These are phyloP conservation scores for Epichloe glyceriae DNA, from an alignment of 2,329 filamentous ascomycete genomes.

Conservation along the genomic window DNA sequence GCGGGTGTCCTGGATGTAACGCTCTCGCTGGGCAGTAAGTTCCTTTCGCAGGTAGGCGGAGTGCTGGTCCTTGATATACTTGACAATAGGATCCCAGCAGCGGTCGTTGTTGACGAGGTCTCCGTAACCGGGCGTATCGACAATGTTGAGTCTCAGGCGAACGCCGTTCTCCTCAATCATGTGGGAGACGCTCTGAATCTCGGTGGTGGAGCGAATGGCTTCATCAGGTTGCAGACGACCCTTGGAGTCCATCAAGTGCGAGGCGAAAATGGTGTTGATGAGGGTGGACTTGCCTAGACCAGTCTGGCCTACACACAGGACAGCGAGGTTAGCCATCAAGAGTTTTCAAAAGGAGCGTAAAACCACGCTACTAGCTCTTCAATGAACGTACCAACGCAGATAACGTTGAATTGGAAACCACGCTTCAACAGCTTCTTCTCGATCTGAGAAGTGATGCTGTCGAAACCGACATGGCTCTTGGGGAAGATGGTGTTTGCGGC, in stretches of 20 bases:
- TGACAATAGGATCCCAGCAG: slow-evolving; percentile 99
- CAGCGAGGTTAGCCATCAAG: slow-evolving; percentile 7
- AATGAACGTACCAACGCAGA: slow-evolving; percentile 78
- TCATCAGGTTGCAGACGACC: slow-evolving; percentile 87
- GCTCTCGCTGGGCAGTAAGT: slow-evolving; percentile 95
- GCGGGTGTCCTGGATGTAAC: slow-evolving; percentile 97
- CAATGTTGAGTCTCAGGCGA: slow-evolving; percentile 93
- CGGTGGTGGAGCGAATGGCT: slow-evolving; percentile 86
- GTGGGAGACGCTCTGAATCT: slow-evolving; percentile 96
- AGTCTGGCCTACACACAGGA: slow-evolving; percentile 62
- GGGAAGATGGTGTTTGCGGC: slow-evolving; percentile 60
- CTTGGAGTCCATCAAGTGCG: slow-evolving; percentile 98
- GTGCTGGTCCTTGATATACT: slow-evolving; percentile 99
- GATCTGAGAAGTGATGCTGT: slow-evolving; percentile 98
- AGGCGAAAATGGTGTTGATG: slow-evolving; percentile 99
- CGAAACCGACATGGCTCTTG: slow-evolving; percentile 98
- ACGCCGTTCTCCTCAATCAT: slow-evolving; percentile 99
- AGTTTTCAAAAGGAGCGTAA: background rate
- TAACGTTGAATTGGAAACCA: slow-evolving; percentile 99
- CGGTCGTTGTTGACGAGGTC: slow-evolving; percentile 99
- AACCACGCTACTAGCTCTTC: slow-evolving; percentile 3
- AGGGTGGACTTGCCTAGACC: slow-evolving; percentile 97
- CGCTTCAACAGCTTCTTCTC: slow-evolving; percentile 99
- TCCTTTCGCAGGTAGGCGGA: slow-evolving; percentile 98
- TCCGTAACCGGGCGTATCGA: slow-evolving; percentile 95